phyloP scores from a whole-genome alignment of 768 basidiomycete genomes.

The Psilocybe tampanensis region DNA sequence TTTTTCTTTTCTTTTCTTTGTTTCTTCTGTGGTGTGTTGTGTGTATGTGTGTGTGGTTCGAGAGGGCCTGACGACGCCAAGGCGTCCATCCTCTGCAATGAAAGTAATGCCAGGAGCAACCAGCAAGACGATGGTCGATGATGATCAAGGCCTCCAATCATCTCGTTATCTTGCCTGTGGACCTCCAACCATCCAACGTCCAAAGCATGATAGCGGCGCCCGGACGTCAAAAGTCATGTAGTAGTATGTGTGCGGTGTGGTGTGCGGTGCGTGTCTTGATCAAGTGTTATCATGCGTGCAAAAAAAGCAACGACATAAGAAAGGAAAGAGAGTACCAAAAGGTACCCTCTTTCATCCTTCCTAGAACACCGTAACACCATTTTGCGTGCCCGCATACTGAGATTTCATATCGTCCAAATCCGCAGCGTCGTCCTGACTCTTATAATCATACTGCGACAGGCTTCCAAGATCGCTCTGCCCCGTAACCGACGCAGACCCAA shows the following conservation, averaged over 20 bases:
- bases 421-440: constrained; percentile 83
- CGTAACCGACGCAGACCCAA: constrained; percentile 66
- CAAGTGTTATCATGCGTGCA: too few species aligned
- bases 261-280: neutral
- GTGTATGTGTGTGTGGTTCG: too few species aligned
- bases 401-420: constrained; percentile 89
- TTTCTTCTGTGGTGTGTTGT: neutral
- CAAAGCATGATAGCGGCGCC: neutral
- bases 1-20: neutral
- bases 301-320: neutral
- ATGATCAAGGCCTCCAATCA: neutral
- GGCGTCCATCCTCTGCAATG: neutral
- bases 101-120: neutral
- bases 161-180: neutral
- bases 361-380: constrained; percentile 85
- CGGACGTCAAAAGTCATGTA: neutral
- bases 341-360: neutral
- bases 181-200: neutral
- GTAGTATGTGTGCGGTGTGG: neutral
- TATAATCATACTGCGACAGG: constrained; percentile 78
- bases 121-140: neutral
- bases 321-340: neutral
- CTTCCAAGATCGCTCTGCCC: constrained; percentile 81
- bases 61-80: neutral
- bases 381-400: constrained; percentile 85